These are phyloP conservation scores for Podospora sp. DNA, from an alignment of 495 filamentous ascomycete genomes.

Conservation along the genomic window DNA sequence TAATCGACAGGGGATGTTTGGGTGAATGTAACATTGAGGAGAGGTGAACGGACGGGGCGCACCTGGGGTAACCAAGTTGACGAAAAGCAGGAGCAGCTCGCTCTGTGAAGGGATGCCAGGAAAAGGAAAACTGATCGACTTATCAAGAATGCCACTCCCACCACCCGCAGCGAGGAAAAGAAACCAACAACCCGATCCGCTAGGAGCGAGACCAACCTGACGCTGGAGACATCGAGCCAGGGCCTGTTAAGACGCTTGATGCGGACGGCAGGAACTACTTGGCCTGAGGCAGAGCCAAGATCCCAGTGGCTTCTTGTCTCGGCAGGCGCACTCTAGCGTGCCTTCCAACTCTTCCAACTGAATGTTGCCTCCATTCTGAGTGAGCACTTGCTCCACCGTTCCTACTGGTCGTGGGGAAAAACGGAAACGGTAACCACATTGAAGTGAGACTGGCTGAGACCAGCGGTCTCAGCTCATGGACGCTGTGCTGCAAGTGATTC, in stretches of 20 bases:
- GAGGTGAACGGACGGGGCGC: slow-evolving; percentile 1
- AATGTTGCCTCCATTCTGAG: slow-evolving; percentile 1
- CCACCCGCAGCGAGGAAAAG: background rate
- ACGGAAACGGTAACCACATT: background rate
- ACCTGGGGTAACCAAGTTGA: slow-evolving; percentile 4
- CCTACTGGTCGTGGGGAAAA: background rate
- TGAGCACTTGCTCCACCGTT: background rate
- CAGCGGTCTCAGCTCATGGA: background rate
- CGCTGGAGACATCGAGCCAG: background rate
- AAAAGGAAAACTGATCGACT: slow-evolving; percentile 4
- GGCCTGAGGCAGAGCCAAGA: background rate
- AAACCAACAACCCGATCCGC: background rate
- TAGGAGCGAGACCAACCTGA: background rate
- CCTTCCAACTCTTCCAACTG: background rate
- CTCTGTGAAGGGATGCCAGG: slow-evolving; percentile 11
- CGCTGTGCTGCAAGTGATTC: slow-evolving; percentile 9
- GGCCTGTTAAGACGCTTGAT: background rate
- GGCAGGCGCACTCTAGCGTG: background rate
- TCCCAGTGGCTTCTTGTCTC: background rate
- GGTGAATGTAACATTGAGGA: slow-evolving; percentile 8
- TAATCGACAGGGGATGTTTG: slow-evolving; percentile 8
- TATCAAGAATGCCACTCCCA: background rate
- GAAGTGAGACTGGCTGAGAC: background rate
- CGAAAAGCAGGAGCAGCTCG: slow-evolving; percentile 8
- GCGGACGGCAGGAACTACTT: background rate